These are phyloP conservation scores for Dendrostoma leiphaemia DNA, from an alignment of 2,329 filamentous ascomycete species.

Conservation along the genomic window DNA sequence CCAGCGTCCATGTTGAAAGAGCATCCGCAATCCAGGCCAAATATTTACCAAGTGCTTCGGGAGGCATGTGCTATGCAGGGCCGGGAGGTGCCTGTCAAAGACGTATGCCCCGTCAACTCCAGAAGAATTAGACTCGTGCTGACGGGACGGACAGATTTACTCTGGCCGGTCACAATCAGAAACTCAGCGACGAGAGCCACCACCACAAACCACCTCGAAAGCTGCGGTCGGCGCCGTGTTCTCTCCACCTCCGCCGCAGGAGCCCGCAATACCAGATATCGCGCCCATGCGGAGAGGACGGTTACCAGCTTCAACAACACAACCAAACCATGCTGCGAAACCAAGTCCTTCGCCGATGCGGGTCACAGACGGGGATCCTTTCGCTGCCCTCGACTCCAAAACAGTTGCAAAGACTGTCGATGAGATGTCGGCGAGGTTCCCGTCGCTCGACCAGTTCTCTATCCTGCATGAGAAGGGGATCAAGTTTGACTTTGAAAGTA, in stretches of 20 bases:
- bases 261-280: slow-evolving; percentile 79
- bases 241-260: slow-evolving; percentile 68
- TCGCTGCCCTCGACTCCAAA: slow-evolving; percentile 73
- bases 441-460: slow-evolving; percentile 89
- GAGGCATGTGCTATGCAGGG: slow-evolving; percentile 90
- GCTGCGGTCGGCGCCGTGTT: slow-evolving; percentile 76
- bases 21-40: slow-evolving; percentile 73
- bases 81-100: slow-evolving; percentile 80
- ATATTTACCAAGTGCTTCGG: slow-evolving; percentile 88
- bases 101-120: slow-evolving; percentile 56
- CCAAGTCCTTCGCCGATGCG: slow-evolving; percentile 68
- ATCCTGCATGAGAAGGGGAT: slow-evolving; percentile 79
- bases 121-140: slow-evolving; percentile 21
- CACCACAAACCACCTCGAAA: slow-evolving; percentile 52
- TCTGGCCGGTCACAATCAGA: slow-evolving; percentile 63
- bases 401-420: slow-evolving; percentile 57
- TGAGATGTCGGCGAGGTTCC: slow-evolving; percentile 82
- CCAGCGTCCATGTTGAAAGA: slow-evolving; percentile 87
- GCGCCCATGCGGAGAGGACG: slow-evolving; percentile 90
- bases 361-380: slow-evolving; percentile 75
- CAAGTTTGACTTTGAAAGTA: slow-evolving; percentile 78
- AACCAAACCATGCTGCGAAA: slow-evolving; percentile 38
- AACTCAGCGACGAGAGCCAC: slow-evolving; percentile 47
- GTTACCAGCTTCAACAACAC: slow-evolving; percentile 49
- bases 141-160: slow-evolving; percentile 62